A percentile compares a stretch with the other conserved stretches of the same genome.
These are phyloP conservation scores for Thermothielavioides terrestris DNA, from an alignment of 495 filamentous ascomycete species.

Conservation along the genomic window DNA sequence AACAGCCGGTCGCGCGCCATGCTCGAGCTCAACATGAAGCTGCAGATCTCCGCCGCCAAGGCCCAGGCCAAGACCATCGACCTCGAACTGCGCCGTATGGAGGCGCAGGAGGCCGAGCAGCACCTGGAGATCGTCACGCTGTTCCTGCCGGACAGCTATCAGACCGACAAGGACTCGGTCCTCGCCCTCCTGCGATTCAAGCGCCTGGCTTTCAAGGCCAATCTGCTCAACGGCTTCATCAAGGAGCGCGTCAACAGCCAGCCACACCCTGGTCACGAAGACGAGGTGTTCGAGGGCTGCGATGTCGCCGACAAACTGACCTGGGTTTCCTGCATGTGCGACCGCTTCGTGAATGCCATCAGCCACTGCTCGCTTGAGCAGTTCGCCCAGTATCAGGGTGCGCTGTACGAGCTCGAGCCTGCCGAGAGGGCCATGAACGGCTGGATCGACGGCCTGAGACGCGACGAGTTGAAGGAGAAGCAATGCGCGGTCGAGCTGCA, in stretches of 20 bases:
- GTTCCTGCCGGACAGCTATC: conserved; percentile 84
- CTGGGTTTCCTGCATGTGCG: conserved; percentile 74
- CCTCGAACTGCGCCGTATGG: conserved; percentile 75
- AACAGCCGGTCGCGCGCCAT: conserved; percentile 78
- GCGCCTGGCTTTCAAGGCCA: conserved; percentile 80
- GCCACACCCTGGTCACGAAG: conserved; percentile 48
- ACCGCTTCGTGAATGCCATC: conserved; percentile 73
- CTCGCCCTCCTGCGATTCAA: conserved; percentile 79
- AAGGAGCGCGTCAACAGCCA: conserved; percentile 60
- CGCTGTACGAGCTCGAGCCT: conserved; percentile 82
- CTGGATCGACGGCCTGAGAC: conserved; percentile 76
- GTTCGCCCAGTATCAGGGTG: conserved; percentile 65
- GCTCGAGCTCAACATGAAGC: conserved; percentile 91
- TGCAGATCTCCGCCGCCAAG: conserved; percentile 81
- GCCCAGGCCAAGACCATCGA: conserved; percentile 90
- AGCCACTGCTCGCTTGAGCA: conserved; percentile 64
- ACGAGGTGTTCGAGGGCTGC: conserved; percentile 67
- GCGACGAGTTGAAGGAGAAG: conserved; percentile 79
- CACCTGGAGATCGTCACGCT: conserved; percentile 78
- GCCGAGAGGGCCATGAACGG: conserved; percentile 83
- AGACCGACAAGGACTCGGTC: conserved; percentile 70
- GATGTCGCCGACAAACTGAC: conserved; percentile 77
- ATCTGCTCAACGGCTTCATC: conserved; percentile 67
- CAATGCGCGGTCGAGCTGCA: conserved; percentile 73
- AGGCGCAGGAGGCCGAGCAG: conserved; percentile 80